A percentile compares a stretch with the other conserved stretches of the same genome.
phyloP scores from a whole-genome alignment of 2,329 filamentous ascomycete species.

The Pseudogymnoascus sp. region DNA sequence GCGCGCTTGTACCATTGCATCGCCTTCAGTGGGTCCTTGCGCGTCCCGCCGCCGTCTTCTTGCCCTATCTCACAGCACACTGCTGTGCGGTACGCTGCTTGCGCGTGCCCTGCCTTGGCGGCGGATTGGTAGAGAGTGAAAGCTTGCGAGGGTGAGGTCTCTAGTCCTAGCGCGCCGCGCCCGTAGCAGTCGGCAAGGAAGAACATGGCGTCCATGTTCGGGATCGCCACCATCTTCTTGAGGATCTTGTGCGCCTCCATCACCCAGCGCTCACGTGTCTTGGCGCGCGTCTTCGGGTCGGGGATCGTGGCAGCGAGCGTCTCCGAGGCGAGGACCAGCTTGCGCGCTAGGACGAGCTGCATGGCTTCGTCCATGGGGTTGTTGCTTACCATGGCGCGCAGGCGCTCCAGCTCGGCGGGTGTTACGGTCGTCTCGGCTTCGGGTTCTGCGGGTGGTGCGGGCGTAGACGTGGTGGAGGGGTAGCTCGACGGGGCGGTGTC shows the following conservation, averaged over 20 bases:
- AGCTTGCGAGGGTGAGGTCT: slow-evolving; percentile 81
- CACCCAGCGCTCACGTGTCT: slow-evolving; percentile 74
- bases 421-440: slow-evolving; percentile 53
- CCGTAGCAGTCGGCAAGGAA: slow-evolving; percentile 85
- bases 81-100: slow-evolving; percentile 85
- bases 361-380: slow-evolving; percentile 65
- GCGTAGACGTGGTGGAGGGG: slow-evolving; percentile 10
- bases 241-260: slow-evolving; percentile 82
- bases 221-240: slow-evolving; percentile 70
- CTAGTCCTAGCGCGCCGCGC: slow-evolving; percentile 66
- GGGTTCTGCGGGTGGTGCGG: slow-evolving; percentile 16
- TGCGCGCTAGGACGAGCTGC: slow-evolving; percentile 69
- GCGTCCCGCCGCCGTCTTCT: slow-evolving; percentile 88
- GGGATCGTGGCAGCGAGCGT: slow-evolving; percentile 56
- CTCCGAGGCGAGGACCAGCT: slow-evolving; percentile 74
- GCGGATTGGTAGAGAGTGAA: slow-evolving; percentile 90
- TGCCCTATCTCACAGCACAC: slow-evolving; percentile 96
- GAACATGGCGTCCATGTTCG: slow-evolving; percentile 85
- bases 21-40: slow-evolving; percentile 83
- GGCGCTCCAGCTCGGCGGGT: slow-evolving; percentile 62
- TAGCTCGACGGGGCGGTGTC: not conserved
- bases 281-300: slow-evolving; percentile 63
- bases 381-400: slow-evolving; percentile 59
- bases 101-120: slow-evolving; percentile 78
- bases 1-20: slow-evolving; percentile 98